A percentile compares a stretch with the other conserved stretches of the same genome.
These are phyloP conservation scores for Boletus vinaceobasis DNA, from an alignment of 768 basidiomycete genomes.

Conservation along the genomic window DNA sequence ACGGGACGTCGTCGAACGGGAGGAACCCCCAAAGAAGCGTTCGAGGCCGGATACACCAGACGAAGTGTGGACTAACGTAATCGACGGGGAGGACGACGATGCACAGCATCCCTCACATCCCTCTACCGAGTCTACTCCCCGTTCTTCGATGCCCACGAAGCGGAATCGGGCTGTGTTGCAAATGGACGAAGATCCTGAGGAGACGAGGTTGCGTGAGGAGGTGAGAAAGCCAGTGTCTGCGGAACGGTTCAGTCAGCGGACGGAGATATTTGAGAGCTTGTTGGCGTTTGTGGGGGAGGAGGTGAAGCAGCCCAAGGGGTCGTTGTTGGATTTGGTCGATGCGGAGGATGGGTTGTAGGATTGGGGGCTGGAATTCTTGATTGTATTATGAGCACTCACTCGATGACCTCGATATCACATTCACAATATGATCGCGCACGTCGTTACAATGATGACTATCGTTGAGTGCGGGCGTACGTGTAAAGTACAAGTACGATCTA, in stretches of 20 bases:
- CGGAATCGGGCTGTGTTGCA: constrained; percentile 20
- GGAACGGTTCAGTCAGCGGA: constrained; percentile 59
- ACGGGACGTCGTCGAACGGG: constrained; percentile 16
- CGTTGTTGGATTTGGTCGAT: constrained; percentile 62
- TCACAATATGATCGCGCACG: background rate
- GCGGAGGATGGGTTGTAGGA: constrained; percentile 27
- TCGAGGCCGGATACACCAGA: constrained; percentile 43
- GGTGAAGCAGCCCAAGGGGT: constrained; percentile 64
- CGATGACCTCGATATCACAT: background rate
- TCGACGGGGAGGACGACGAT: constrained; percentile 33
- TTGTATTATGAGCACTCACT: background rate
- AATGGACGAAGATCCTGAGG: constrained; percentile 31
- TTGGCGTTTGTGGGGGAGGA: constrained; percentile 59
- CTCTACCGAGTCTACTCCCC: background rate
- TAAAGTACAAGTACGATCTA: constrained; percentile 24
- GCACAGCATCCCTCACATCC: background rate
- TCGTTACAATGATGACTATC: background rate
- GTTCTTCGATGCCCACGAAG: constrained; percentile 11
- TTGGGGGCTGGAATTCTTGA: background rate
- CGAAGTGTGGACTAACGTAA: constrained; percentile 41
- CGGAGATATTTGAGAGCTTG: constrained; percentile 64
- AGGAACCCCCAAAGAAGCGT: constrained; percentile 43
- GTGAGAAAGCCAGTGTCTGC: constrained; percentile 36
- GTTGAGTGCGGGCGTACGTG: background rate
- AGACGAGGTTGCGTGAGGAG: constrained; percentile 25